Evolutionary conservation across 108 stramenopile species (phyloP).

Genomic region (Skeletonema grethae): DNA sequence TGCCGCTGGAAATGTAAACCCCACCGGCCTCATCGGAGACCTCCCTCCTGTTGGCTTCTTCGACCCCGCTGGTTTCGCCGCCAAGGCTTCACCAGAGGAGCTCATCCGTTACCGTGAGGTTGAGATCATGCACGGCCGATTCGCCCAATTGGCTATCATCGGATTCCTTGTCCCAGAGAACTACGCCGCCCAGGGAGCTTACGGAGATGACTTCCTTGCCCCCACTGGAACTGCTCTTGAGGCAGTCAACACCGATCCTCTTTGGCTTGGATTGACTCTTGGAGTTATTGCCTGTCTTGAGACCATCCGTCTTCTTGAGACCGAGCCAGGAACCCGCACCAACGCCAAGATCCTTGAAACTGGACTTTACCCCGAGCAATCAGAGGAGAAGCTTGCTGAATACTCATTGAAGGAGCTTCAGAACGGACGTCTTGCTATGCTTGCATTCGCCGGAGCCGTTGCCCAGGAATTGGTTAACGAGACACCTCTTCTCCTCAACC

Average conservation of each 20-base stretch:
- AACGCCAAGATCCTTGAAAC: slow-evolving; percentile 44
- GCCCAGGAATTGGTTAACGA: slow-evolving; percentile 60
- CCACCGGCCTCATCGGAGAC: slow-evolving; percentile 58
- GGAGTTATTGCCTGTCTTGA: slow-evolving; percentile 54
- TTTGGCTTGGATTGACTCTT: slow-evolving; percentile 56
- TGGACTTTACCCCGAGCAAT: slow-evolving; percentile 53
- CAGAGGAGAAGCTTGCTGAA: slow-evolving; percentile 67
- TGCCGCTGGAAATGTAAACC: not conserved
- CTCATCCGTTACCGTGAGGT: slow-evolving; percentile 50
- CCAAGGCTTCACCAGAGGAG: slow-evolving; percentile 42
- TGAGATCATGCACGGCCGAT: slow-evolving; percentile 64
- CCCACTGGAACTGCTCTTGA: slow-evolving; percentile 49
- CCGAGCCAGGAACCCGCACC: slow-evolving; percentile 34
- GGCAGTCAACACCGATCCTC: slow-evolving; percentile 43
- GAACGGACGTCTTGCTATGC: slow-evolving; percentile 85
- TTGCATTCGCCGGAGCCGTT: slow-evolving; percentile 78
- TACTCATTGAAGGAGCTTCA: slow-evolving; percentile 77
- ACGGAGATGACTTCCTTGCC: slow-evolving; percentile 58
- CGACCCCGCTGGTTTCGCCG: slow-evolving; percentile 54
- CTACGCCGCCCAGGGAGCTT: slow-evolving; percentile 51
- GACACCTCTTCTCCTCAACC: slow-evolving; percentile 44
- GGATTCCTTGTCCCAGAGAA: slow-evolving; percentile 48
- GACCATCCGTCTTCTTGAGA: slow-evolving; percentile 43
- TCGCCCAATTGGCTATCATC: slow-evolving; percentile 52
- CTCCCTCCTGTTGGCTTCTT: slow-evolving; percentile 55